Conservation (phyloP, 1,139 yeast genomes). For the Suhomyces panamericanus region DNA sequence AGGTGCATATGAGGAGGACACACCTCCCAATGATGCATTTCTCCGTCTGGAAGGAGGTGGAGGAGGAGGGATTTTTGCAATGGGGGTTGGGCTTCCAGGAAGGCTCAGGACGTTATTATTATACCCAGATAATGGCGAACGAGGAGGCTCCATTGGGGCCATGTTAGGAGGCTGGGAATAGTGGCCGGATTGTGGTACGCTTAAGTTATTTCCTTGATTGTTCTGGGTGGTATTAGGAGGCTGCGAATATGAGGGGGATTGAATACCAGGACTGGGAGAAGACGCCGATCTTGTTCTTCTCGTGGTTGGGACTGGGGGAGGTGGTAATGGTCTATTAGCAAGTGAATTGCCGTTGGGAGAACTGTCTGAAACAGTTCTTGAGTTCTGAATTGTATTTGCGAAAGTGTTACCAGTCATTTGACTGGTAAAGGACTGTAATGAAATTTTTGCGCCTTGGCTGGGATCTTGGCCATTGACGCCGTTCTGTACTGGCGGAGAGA, state of each 20-base stretch:
- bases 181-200: slow-evolving; percentile 3
- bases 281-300: slow-evolving; percentile 45
- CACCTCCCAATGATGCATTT: slow-evolving; percentile 18
- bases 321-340: slow-evolving; percentile 30
- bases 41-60: slow-evolving; percentile 48
- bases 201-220: slow-evolving; percentile 2
- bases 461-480: slow-evolving; percentile 10
- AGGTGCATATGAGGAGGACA: slow-evolving; percentile 17
- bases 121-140: slow-evolving; percentile 10
- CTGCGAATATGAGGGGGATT: slow-evolving; percentile 20
- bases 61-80: slow-evolving; percentile 25
- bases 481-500: slow-evolving; percentile 22
- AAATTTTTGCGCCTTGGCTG: slow-evolving; percentile 35
- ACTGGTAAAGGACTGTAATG: slow-evolving; percentile 44
- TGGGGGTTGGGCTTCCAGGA: slow-evolving; percentile 8
- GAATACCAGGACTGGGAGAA: slow-evolving; percentile 41
- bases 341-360: slow-evolving; percentile 20
- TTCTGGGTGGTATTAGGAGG: slow-evolving; percentile 7
- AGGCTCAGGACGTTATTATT: background rate
- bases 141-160: slow-evolving; percentile 26
- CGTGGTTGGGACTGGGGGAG: slow-evolving; percentile 41
- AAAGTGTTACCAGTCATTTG: slow-evolving; percentile 49
- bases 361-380: slow-evolving; percentile 20
- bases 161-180: slow-evolving; percentile 9
- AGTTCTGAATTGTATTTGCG: slow-evolving; percentile 40